A percentile compares a stretch with the other conserved stretches of the same genome.
phyloP scores from a whole-genome alignment of 2,329 filamentous ascomycete genomes.

The Talaromyces verruculosus region DNA sequence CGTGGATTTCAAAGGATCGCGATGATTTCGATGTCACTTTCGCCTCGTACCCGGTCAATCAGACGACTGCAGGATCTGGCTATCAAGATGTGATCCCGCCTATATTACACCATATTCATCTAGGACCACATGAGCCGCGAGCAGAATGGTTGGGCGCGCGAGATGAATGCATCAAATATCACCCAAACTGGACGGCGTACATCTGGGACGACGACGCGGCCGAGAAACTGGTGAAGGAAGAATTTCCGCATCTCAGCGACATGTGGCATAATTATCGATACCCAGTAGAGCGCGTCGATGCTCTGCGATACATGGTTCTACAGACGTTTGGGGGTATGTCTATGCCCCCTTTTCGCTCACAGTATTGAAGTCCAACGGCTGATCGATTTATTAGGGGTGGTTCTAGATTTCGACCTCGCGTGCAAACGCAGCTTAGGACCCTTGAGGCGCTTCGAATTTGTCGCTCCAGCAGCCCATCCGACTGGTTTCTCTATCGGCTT shows the following conservation, averaged over 20 bases:
- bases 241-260: slow-evolving; percentile 24
- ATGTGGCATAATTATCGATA: slow-evolving; percentile 27
- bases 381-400: slow-evolving; percentile 23
- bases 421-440: slow-evolving; percentile 44
- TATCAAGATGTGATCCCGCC: slow-evolving; percentile 21
- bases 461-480: slow-evolving; percentile 44
- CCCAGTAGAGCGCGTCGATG: slow-evolving; percentile 28
- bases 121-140: slow-evolving; percentile 21
- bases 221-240: slow-evolving; percentile 22
- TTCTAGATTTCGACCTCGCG: slow-evolving; percentile 41
- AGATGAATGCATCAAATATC: slow-evolving; percentile 23
- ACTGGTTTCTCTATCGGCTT: slow-evolving; percentile 46
- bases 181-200: slow-evolving; percentile 23
- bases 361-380: background rate
- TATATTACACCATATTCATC: slow-evolving; percentile 23
- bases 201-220: slow-evolving; percentile 25
- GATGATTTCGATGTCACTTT: slow-evolving; percentile 22
- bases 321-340: slow-evolving; percentile 25
- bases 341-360: background rate
- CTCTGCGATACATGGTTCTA: slow-evolving; percentile 28
- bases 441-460: slow-evolving; percentile 44
- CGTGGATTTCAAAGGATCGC: slow-evolving; percentile 14
- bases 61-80: slow-evolving; percentile 6
- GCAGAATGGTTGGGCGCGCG: slow-evolving; percentile 26
- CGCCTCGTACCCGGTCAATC: slow-evolving; percentile 18